Percentiles rank a stretch among this genome's conserved stretches.
These are phyloP conservation scores for Chenopodium formosanum DNA, from an alignment of 148 eudicot species.

Conservation along the genomic window DNA sequence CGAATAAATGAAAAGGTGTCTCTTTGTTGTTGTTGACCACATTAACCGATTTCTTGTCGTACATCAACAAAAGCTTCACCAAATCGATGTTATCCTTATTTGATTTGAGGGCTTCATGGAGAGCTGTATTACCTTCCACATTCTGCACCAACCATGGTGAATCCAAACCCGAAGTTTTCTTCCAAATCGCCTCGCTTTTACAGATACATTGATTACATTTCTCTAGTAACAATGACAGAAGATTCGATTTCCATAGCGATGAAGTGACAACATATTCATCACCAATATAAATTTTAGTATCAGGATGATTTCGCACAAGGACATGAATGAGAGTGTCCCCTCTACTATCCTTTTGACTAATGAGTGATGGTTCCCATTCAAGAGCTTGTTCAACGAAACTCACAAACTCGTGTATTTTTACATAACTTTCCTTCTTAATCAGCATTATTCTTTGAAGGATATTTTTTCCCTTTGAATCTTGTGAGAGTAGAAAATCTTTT, in stretches of 20 bases:
- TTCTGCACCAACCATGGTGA: conserved; percentile 1
- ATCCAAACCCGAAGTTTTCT: no score
- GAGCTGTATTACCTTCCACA: background rate
- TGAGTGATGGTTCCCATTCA: background rate
- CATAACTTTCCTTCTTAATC: background rate
- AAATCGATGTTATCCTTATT: background rate
- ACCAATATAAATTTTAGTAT: background rate
- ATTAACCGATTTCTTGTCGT: background rate
- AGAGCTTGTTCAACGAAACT: background rate
- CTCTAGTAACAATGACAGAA: background rate
- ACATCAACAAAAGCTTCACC: background rate
- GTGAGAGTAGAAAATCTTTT: conserved; percentile 3
- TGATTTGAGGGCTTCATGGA: background rate
- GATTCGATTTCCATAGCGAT: background rate
- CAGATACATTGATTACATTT: background rate
- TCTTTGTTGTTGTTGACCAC: background rate
- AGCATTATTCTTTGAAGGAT: background rate
- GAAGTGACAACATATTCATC: background rate
- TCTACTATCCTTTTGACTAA: background rate
- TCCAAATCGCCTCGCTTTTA: background rate
- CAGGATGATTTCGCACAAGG: background rate
- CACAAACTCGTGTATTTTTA: no score
- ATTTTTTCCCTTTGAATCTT: conserved; percentile 1
- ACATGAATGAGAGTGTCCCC: background rate
- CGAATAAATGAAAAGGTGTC: background rate